phyloP scores from a whole-genome alignment of 805 yeast species.

The Monosporozyma yasuniensis region DNA sequence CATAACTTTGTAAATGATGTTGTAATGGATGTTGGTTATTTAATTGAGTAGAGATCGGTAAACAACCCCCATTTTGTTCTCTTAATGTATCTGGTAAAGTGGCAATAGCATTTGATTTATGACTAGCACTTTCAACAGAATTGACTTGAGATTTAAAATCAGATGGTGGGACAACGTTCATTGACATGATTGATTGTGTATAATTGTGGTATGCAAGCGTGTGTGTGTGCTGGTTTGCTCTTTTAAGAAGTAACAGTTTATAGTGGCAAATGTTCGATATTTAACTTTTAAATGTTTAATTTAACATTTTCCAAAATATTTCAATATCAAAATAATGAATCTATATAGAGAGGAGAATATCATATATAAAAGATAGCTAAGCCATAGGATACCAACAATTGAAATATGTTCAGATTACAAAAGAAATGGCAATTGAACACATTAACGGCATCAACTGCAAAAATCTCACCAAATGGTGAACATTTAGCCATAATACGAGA shows the following conservation, averaged over 20 bases:
- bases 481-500: constrained; percentile 40
- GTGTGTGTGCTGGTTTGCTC: background rate
- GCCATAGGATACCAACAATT: background rate
- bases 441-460: constrained; percentile 28
- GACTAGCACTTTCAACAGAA: constrained; percentile 23
- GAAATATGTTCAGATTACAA: background rate
- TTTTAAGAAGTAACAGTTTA: background rate
- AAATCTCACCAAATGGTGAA: constrained; percentile 53
- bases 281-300: background rate
- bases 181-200: constrained; percentile 3
- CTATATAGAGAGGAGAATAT: background rate
- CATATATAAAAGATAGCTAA: background rate
- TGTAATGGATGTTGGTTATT: constrained; percentile 85
- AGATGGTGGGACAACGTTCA: constrained; percentile 49
- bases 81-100: constrained; percentile 62
- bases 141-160: constrained; percentile 39
- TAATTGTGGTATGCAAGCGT: background rate
- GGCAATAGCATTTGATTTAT: constrained; percentile 54
- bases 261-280: background rate
- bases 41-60: constrained; percentile 44
- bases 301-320: background rate
- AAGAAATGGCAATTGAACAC: background rate
- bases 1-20: constrained; percentile 69
- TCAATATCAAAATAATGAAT: background rate
- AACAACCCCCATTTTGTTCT: constrained; percentile 53